These are phyloP conservation scores for Skeletonema menzelii DNA, from an alignment of 108 stramenopile species.

Conservation along the genomic window DNA sequence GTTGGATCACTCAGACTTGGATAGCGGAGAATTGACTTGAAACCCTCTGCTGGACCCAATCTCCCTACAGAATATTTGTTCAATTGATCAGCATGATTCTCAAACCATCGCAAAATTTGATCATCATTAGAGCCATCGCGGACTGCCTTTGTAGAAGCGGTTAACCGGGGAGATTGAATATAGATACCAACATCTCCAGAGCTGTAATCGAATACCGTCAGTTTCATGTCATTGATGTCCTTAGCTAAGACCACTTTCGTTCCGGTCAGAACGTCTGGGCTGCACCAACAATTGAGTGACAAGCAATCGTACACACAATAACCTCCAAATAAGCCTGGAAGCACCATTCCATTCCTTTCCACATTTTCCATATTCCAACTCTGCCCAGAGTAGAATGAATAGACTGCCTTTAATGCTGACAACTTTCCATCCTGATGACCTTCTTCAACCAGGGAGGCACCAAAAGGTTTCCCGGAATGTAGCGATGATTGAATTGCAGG, in stretches of 20 bases:
- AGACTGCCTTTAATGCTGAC: conserved; percentile 29
- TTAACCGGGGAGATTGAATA: not conserved
- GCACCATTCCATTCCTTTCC: not conserved
- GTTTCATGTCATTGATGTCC: too few relatives aligned
- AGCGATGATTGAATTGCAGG: conserved; percentile 5
- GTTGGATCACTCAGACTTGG: conserved; percentile 7
- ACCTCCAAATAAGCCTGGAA: conserved; percentile 54
- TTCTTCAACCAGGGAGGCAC: not conserved
- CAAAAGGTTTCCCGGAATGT: conserved; percentile 6
- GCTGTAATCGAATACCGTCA: not conserved
- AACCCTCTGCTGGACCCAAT: not conserved
- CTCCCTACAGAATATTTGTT: conserved; percentile 11
- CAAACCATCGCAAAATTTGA: conserved; percentile 50
- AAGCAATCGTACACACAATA: conserved; percentile 41
- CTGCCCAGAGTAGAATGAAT: conserved; percentile 37
- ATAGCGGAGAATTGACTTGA: conserved; percentile 25
- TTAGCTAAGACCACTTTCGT: too few relatives aligned
- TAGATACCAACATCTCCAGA: not conserved
- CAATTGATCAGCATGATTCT: conserved; percentile 47
- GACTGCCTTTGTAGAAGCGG: not conserved
- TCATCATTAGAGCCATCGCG: conserved; percentile 16
- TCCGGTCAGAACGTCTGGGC: not conserved
- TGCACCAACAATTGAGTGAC: conserved; percentile 12
- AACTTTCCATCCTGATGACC: not conserved
- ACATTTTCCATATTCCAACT: too few relatives aligned